Evolutionary conservation across 768 basidiomycete genomes (phyloP).

Genomic region (Boletus patriciae): DNA sequence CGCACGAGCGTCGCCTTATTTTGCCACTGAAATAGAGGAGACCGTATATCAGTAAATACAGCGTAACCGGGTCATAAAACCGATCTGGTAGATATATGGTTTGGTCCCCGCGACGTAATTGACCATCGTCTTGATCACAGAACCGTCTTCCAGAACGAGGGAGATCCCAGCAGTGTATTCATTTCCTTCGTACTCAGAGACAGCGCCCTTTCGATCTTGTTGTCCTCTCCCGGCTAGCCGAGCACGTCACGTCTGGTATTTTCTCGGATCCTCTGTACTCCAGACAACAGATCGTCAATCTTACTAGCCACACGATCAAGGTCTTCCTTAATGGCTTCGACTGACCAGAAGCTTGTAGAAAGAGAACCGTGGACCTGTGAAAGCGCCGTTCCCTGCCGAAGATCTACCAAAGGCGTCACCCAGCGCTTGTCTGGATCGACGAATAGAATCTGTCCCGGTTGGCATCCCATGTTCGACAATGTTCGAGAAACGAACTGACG

Average conservation of each 20-base stretch:
- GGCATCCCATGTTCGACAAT: slow-evolving; percentile 25
- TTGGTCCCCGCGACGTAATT: slow-evolving; percentile 92
- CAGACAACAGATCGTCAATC: slow-evolving; percentile 38
- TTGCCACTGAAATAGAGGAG: slow-evolving; percentile 44
- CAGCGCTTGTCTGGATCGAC: slow-evolving; percentile 62
- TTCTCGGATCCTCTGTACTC: slow-evolving; percentile 41
- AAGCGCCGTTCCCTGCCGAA: slow-evolving; percentile 41
- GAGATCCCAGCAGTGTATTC: slow-evolving; percentile 28
- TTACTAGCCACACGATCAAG: slow-evolving; percentile 38
- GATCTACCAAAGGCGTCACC: slow-evolving; percentile 31
- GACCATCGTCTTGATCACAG: slow-evolving; percentile 87
- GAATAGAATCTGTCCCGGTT: slow-evolving; percentile 39
- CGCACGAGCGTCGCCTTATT: slow-evolving; percentile 57
- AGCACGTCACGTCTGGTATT: slow-evolving; percentile 41
- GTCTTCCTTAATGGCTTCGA: slow-evolving; percentile 34
- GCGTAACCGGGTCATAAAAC: slow-evolving; percentile 22
- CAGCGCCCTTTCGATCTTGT: slow-evolving; percentile 30
- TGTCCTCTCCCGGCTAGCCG: slow-evolving; percentile 26
- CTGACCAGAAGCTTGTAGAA: slow-evolving; percentile 33
- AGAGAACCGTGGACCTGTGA: slow-evolving; percentile 43
- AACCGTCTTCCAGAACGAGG: slow-evolving; percentile 42
- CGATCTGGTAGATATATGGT: slow-evolving; percentile 91
- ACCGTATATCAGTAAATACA: neutral
- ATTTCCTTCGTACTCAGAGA: slow-evolving; percentile 31
- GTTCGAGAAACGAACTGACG: slow-evolving; percentile 20